These are phyloP conservation scores for Canavalia gladiata DNA, from an alignment of 306 rosid species.

Conservation along the genomic window DNA sequence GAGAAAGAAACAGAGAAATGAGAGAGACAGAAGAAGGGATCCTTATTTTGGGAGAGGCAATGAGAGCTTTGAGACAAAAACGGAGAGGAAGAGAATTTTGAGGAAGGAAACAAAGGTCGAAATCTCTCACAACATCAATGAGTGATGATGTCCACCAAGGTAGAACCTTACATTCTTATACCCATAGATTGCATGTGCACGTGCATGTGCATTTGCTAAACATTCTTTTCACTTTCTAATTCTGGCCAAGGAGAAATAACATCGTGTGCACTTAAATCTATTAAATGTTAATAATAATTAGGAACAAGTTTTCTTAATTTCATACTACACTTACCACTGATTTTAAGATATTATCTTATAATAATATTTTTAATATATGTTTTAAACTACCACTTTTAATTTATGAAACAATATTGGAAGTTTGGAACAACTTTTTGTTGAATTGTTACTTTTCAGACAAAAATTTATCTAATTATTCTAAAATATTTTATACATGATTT, in stretches of 20 bases:
- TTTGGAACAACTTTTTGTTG: background rate
- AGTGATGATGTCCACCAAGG: conserved; percentile 23
- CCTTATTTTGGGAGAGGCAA: conserved; percentile 62
- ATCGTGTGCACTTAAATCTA: background rate
- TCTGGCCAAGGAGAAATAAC: background rate
- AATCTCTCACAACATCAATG: conserved; percentile 47
- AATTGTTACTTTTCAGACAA: background rate
- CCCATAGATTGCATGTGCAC: conserved; percentile 23
- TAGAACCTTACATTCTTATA: background rate
- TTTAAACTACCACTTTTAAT: background rate
- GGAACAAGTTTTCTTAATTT: background rate
- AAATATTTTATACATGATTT: too few relatives aligned
- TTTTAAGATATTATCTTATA: background rate
- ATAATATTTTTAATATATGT: background rate
- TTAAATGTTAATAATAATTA: background rate
- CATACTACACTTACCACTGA: background rate
- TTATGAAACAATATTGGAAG: background rate
- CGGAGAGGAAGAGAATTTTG: conserved; percentile 68
- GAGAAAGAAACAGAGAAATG: conserved; percentile 53
- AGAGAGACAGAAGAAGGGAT: conserved; percentile 59
- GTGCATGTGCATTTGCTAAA: conserved; percentile 2
- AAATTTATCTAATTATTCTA: background rate
- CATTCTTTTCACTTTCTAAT: background rate
- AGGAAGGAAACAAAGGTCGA: conserved; percentile 71
- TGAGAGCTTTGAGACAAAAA: conserved; percentile 61